Percentiles rank a stretch among this genome's conserved stretches.
phyloP scores from a whole-genome alignment of 2,329 filamentous ascomycete genomes.

The Ophiostoma angusticollis region DNA sequence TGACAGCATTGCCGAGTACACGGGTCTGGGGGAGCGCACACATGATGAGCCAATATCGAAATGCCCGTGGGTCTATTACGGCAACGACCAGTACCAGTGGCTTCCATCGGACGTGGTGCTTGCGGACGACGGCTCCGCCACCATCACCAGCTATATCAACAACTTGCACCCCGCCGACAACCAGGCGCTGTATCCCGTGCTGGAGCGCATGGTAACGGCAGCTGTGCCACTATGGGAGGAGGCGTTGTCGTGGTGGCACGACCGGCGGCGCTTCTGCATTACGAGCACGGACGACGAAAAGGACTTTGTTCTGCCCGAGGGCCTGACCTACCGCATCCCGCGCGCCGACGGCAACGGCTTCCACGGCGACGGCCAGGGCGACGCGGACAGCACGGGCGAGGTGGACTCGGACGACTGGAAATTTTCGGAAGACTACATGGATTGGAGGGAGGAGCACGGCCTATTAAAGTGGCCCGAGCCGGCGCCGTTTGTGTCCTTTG shows the following conservation, averaged over 20 bases:
- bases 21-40: constrained; percentile 14
- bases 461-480: constrained; percentile 10
- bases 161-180: constrained; percentile 28
- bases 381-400: constrained; percentile 4
- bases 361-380: constrained; percentile 1
- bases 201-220: constrained; percentile 24
- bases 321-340: constrained; percentile 2
- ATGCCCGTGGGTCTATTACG: background rate
- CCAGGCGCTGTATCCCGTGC: constrained; percentile 20
- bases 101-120: constrained; percentile 26
- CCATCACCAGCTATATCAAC: constrained; percentile 32
- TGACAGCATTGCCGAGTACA: constrained; percentile 16
- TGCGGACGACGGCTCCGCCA: constrained; percentile 15
- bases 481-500: constrained; percentile 2
- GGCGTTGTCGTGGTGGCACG: constrained; percentile 6
- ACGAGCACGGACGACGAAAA: constrained; percentile 1
- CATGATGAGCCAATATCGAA: background rate
- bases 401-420: constrained; percentile 1
- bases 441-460: constrained; percentile 4
- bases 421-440: constrained; percentile 5
- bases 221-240: constrained; percentile 30
- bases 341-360: background rate
- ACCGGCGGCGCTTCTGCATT: constrained; percentile 6
- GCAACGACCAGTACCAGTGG: constrained; percentile 18
- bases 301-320: constrained; percentile 10